Base-by-base conservation (phyloP, 2,329 filamentous ascomycete genomes). In the Spiromastix sp. region DNA sequence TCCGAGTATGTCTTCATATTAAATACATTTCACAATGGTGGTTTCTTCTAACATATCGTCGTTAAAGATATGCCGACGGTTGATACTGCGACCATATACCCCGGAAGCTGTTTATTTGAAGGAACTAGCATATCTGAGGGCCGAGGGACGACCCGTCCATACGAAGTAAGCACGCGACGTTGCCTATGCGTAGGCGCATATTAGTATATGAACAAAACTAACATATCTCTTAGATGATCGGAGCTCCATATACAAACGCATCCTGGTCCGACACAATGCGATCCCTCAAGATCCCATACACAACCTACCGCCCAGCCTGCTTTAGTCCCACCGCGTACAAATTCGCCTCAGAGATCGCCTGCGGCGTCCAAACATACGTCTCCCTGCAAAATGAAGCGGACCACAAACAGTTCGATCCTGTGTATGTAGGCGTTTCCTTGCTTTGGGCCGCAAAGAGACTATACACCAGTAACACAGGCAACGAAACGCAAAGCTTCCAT, bases 401-500 rank as follows among this genome's bases (percentile, higher is more conserved):
- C n/a, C 17, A 9, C n/a, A 21, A 25, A 12, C 4, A 3, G 7
- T 34, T 34, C 19, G 32, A 34, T 16, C 32, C 32, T 4, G 19
- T 34, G 4, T 34, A 24, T 16, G 6, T 34, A 15, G 32, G 32
- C n/a, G 19, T 34, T 6, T 24, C 18, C 11, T 26, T 34, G 11
- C 17, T 34, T 15, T 34, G 32, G 32, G 19, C 19, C 6, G 18
- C 32, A 11, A 22, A 26, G 16, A 22, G n/a, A 3, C 21, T 34
- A 15, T 34, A 24, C 13, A 26, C 32, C 4, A 20, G 12, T 11
- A 12, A 16, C 12, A 12, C 11, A 5, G 13, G 13, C 7, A 34
- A 16, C 8, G 11, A 25, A 32, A 31, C 28, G 38, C 29, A n/a
- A 15, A 29, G 26, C 16, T 29, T 36, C 21, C 27, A 36, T 34